Evolutionary conservation across 2,329 filamentous ascomycete species (phyloP).

Genomic region (Penicillium palitans): DNA sequence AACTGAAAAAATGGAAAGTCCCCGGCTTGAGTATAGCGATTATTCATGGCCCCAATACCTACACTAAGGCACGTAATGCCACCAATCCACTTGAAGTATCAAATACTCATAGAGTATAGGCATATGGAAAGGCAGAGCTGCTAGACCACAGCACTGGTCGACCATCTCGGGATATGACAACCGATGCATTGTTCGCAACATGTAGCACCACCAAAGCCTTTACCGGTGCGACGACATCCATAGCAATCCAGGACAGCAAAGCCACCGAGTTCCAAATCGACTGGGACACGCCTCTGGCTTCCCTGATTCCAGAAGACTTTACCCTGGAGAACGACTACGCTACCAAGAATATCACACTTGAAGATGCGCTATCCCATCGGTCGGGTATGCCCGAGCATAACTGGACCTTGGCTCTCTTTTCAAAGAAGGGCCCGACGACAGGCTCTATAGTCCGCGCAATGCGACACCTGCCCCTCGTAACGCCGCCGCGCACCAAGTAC

Average conservation of each 20-base stretch:
- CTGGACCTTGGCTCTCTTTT: neutral
- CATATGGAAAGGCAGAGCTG: slow-evolving; percentile 30
- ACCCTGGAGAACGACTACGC: slow-evolving; percentile 30
- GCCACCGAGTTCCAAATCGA: slow-evolving; percentile 19
- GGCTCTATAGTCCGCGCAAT: slow-evolving; percentile 17
- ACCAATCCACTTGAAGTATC: neutral
- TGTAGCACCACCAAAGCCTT: slow-evolving; percentile 34
- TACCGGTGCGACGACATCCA: slow-evolving; percentile 23
- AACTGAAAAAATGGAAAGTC: too few species aligned
- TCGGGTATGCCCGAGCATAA: slow-evolving; percentile 30
- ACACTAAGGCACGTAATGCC: slow-evolving; percentile 22
- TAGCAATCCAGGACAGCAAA: slow-evolving; percentile 23
- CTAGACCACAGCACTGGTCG: slow-evolving; percentile 13
- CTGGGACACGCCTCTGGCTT: slow-evolving; percentile 40
- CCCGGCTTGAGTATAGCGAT: too few species aligned
- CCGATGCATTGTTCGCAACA: slow-evolving; percentile 25
- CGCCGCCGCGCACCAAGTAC: slow-evolving; percentile 19
- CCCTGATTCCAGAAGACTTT: slow-evolving; percentile 39
- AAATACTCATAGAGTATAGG: slow-evolving; percentile 15
- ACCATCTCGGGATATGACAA: slow-evolving; percentile 17
- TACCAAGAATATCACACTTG: slow-evolving; percentile 31
- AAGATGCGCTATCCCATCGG: slow-evolving; percentile 38
- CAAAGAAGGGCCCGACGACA: neutral
- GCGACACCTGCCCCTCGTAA: slow-evolving; percentile 22
- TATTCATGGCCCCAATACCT: neutral